Evolutionary conservation across 306 rosid genomes (phyloP), one percentile per base, ranked within the genome.

Genomic region (Vachellia pachyceras): DNA sequence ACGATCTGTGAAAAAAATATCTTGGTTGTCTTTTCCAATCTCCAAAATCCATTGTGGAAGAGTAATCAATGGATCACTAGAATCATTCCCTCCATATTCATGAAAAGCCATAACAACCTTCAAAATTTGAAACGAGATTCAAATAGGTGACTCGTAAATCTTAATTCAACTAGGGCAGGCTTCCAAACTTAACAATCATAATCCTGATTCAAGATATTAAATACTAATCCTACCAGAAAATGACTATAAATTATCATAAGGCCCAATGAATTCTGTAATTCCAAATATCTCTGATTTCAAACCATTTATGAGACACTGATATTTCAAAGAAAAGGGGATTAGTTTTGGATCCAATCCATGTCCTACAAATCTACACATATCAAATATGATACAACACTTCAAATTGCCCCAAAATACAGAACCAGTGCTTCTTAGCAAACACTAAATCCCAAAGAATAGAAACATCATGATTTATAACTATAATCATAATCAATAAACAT

Each of bases 61-160:
- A 83, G 91, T 50, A 82, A 91, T 86, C 75, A 85, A 58, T 45
- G 90, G 86, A 33, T 91, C 96, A 72, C 90, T 89, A 70, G 96
- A 87, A 75, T 88, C 90, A 76, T 74, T 87, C 85, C 92, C 94
- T 78, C 93, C 97, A 85, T 49, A 87, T 73, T 91, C 97, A 86
- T 95, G 97, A 84, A 95, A 95, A 80, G 98, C 98, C 97, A 95
- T 87, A 77, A 90, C 99, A 79, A 93, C 98, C 99, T 95, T 82
- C 89, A 80, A 69, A 85, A 70, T 79, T 82, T 82, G 82, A 75
- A 86, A 80, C 49, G 60, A 55, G 81, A 79, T 71, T 79, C 80
- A 86, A 77, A 39, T 39, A 67, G 33, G 29, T 39, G 7, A 39
- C 49, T 40, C 49, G 17, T 17, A 37, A 67, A 67, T 20, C 29